Evolutionary conservation across 2,329 filamentous ascomycete species (phyloP), one percentile per base, ranked within the genome.

Genomic region (Arthrobotrys entomopaga): DNA sequence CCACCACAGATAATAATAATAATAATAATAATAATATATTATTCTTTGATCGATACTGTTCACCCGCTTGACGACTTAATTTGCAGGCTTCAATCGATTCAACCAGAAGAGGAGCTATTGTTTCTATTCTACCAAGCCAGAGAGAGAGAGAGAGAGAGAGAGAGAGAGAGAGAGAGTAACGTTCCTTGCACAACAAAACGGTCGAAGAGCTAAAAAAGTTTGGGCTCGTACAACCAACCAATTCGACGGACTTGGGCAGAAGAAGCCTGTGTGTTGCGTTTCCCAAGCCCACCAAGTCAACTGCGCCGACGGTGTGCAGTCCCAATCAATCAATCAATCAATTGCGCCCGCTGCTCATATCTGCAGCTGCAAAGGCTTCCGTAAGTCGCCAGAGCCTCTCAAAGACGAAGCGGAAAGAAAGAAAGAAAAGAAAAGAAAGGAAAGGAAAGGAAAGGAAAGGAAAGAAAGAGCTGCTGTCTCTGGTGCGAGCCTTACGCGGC

Each of bases 151-250:
- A n/a, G n/a, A 53, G 22, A 71, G 46, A 53, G 43, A 11, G 42
- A 13, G 42, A 46, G n/a, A 53, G 22, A 71, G 46, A 53, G 43
- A 11, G 42, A 13, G 42, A 46, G n/a, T n/a, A n/a, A n/a, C n/a
- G 13, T 46, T 16, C n/a, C 5, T 65, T 73, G 56, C 67, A 57
- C 63, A 11, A 73, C 69, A 22, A 20, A 10, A 34, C 7, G 29
- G 10, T 8, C 29, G 29, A 34, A 34, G 29, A n/a, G n/a, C n/a
- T 19, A 29, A 20, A 58, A 66, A 66, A 63, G 48, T 66, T 66
- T 73, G 61, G 69, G 42, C 56, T 65, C 60, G 69, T 73, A 56
- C 69, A 15, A 73, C 69, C 8, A 34, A 59, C 22, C 29, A 53
- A 48, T 46, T 66, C 46, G 67, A 26, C 24, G 24, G 24, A 26